phyloP scores from a whole-genome alignment of 768 basidiomycete genomes.

The Russula sp. region DNA sequence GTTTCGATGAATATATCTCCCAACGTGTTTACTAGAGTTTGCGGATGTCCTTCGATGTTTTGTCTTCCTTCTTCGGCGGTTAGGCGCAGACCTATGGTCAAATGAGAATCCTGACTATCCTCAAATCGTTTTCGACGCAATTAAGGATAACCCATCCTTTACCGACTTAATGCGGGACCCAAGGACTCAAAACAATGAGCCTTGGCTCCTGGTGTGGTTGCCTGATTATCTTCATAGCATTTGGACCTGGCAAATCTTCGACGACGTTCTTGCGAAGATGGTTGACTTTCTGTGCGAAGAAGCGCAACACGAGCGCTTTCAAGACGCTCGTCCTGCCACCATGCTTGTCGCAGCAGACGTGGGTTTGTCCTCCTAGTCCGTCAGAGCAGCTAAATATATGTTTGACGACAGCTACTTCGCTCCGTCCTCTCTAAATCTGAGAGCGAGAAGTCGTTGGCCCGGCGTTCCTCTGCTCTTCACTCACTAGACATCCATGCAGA shows the following conservation, averaged over 20 bases:
- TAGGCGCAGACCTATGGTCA: conserved; percentile 58
- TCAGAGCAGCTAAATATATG: not conserved
- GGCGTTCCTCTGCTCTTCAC: conserved; percentile 31
- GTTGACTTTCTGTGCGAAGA: conserved; percentile 74
- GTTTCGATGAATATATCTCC: conserved; percentile 11
- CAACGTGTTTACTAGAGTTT: conserved; percentile 44
- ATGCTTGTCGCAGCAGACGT: conserved; percentile 61
- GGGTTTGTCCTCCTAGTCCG: conserved; percentile 28
- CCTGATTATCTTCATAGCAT: conserved; percentile 56
- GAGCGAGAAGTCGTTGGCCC: conserved; percentile 27
- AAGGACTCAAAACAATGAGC: conserved; percentile 32
- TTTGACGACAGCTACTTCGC: conserved; percentile 30
- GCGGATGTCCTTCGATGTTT: conserved; percentile 51
- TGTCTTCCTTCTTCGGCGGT: conserved; percentile 51
- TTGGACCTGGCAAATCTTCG: conserved; percentile 39
- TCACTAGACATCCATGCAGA: conserved; percentile 49
- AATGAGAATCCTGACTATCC: conserved; percentile 68
- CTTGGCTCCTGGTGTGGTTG: conserved; percentile 61
- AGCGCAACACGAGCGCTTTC: conserved; percentile 71
- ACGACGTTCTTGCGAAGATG: conserved; percentile 63
- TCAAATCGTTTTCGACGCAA: conserved; percentile 69
- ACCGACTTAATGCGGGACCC: conserved; percentile 39
- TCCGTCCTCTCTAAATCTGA: conserved; percentile 33
- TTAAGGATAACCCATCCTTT: conserved; percentile 71
- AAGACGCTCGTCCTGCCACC: conserved; percentile 49